These are phyloP conservation scores for Fusarium sp. DNA, from an alignment of 2,329 filamentous ascomycete species.

Conservation along the genomic window DNA sequence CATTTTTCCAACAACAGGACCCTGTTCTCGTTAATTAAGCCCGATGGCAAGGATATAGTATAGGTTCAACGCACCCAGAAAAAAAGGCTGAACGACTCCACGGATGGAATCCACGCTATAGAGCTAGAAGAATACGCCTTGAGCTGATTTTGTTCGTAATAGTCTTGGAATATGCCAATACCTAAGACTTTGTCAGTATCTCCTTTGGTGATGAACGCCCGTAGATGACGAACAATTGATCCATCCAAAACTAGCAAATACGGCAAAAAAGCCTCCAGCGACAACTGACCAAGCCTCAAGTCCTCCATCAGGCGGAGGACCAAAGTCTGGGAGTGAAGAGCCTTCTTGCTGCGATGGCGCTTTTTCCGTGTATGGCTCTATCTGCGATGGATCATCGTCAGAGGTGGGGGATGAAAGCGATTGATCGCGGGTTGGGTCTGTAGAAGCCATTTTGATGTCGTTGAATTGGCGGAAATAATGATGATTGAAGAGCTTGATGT, in stretches of 20 bases:
- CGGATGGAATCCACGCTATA: conserved; percentile 10
- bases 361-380: not conserved
- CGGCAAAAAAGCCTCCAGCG: not conserved
- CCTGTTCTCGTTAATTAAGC: conserved; percentile 42
- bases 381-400: not conserved
- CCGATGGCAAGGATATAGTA: fast-evolving
- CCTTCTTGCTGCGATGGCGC: not conserved
- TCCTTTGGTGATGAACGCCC: fast-evolving
- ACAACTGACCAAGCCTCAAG: conserved; percentile 6
- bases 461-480: fast-evolving
- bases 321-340: not conserved
- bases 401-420: not conserved
- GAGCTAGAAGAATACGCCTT: not conserved
- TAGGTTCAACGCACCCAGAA: not conserved
- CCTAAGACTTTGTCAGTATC: not conserved
- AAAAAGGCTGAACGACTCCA: conserved; percentile 19
- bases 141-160: conserved; percentile 6
- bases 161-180: conserved; percentile 19
- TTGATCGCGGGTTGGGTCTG: not conserved
- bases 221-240: not conserved
- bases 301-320: conserved; percentile 3
- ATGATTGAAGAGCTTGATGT: fast-evolving
- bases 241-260: conserved; percentile 17
- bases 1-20: conserved; percentile 69
- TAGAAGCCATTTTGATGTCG: not conserved